Conservation (phyloP, 2,329 filamentous ascomycete genomes). For the Colletotrichum nymphaeae region DNA sequence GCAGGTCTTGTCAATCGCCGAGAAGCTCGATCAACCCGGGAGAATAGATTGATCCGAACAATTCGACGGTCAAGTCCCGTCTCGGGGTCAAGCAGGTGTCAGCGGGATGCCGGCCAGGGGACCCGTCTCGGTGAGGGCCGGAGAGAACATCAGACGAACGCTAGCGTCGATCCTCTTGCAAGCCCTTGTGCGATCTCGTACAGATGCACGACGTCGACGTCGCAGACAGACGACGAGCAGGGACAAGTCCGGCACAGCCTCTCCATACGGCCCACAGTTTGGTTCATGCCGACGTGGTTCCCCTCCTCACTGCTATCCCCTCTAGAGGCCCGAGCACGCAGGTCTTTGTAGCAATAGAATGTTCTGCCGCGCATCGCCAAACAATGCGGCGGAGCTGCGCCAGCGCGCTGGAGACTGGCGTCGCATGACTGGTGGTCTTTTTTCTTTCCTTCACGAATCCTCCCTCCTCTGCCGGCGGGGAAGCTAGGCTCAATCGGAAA, state of each 20-base stretch:
- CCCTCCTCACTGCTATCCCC: neutral
- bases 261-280: constrained; percentile 16
- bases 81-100: constrained; percentile 25
- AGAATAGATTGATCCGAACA: constrained; percentile 4
- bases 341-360: neutral
- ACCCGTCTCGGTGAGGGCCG: constrained; percentile 25
- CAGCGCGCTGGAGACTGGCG: neutral
- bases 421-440: constrained; percentile 20
- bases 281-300: constrained; percentile 26
- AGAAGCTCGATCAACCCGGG: constrained; percentile 24
- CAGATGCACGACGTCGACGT: constrained; percentile 26
- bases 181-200: constrained; percentile 25
- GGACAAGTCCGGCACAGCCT: constrained; percentile 24
- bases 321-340: constrained; percentile 15
- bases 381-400: constrained; percentile 25
- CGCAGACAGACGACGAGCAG: constrained; percentile 26
- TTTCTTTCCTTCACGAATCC: neutral
- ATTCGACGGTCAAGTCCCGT: constrained; percentile 18
- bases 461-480: constrained; percentile 8
- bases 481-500: constrained; percentile 17
- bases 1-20: constrained; percentile 7
- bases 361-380: constrained; percentile 17
- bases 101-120: constrained; percentile 26
- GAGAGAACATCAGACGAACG: constrained; percentile 32
- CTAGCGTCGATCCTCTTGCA: constrained; percentile 26